Evolutionary conservation across 345 rosid genomes (phyloP), one percentile per base, ranked within the genome.

Genomic region (Arabis alpina): DNA sequence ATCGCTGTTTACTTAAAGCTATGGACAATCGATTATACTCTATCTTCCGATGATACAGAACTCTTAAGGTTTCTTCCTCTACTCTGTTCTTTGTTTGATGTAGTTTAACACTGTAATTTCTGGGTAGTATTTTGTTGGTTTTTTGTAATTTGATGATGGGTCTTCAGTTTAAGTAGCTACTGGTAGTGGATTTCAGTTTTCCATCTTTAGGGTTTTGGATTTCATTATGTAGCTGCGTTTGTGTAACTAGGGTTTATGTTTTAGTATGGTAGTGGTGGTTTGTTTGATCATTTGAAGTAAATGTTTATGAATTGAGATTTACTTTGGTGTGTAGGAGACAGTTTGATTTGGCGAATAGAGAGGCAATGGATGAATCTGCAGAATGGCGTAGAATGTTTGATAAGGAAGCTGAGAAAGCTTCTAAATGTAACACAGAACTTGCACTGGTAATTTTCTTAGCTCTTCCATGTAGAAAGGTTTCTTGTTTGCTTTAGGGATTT

Each of bases 301-400:
- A 37, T 41, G 24, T 4, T 48, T 4, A 64, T 12, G 64, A 14
- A 54, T 49, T 41, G 30, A 15, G 51, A 5, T 60, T 43, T 37
- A 47, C 34, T 0, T 41, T 69, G 53, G 71, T 84, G 71, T 85
- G 81, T 51, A 93, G 97, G 77, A 83, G 83, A 72, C 91, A 94
- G 71, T 91, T 94, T 68, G 99, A 94, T 85, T 80, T 91, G 8
- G 97, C 97, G 0, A 88, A 89, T 74, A 83, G 87, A 67, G 97
- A 94, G 57, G 97, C 99, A 47, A 80, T 89, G 93, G 96, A 94
- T 66, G 99, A 91, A 76, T 88, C 99, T 59, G 96, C 97, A 1
- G 99, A 87, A 36, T 94, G 99, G 99, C 78, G 99, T 56, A 64
- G 76, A 81, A 85, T 78, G 73, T 94, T 83, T 71, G 99, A 91